Conservation (phyloP, 1,139 yeast genomes). For the Casaregolazyma suthepensis region DNA sequence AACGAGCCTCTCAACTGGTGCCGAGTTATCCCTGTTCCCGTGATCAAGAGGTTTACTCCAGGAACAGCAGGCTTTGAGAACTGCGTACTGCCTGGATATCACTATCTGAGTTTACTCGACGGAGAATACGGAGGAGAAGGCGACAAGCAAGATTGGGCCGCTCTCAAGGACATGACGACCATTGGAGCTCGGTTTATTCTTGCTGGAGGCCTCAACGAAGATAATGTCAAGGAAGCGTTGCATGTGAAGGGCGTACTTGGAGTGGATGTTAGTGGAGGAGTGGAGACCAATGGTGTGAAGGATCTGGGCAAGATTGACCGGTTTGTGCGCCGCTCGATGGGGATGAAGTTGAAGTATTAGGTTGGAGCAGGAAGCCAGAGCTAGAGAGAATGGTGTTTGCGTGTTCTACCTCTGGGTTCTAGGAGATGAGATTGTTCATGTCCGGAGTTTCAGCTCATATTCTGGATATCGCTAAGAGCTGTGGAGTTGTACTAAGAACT, state of each 20-base stretch:
- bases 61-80: slow-evolving; percentile 41
- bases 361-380: not conserved
- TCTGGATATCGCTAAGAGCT: too few relatives aligned
- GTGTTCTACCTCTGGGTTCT: too few relatives aligned
- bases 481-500: too few relatives aligned
- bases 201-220: slow-evolving; percentile 86
- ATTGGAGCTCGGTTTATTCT: slow-evolving; percentile 51
- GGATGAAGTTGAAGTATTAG: not conserved
- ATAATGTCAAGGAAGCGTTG: slow-evolving; percentile 55
- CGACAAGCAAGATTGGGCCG: slow-evolving; percentile 62
- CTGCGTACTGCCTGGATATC: slow-evolving; percentile 37
- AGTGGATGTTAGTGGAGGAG: slow-evolving; percentile 94
- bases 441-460: too few relatives aligned
- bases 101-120: slow-evolving; percentile 63
- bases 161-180: slow-evolving; percentile 38
- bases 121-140: slow-evolving; percentile 95
- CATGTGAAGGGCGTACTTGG: slow-evolving; percentile 57
- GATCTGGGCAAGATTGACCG: slow-evolving; percentile 53
- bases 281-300: slow-evolving; percentile 71
- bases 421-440: too few relatives aligned
- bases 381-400: too few relatives aligned
- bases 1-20: slow-evolving; percentile 62
- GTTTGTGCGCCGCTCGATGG: slow-evolving; percentile 39
- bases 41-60: slow-evolving; percentile 72
- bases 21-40: slow-evolving; percentile 46